These are phyloP conservation scores for Linnemannia exigua DNA, from an alignment of 192 early-diverging fungal species.

Conservation along the genomic window DNA sequence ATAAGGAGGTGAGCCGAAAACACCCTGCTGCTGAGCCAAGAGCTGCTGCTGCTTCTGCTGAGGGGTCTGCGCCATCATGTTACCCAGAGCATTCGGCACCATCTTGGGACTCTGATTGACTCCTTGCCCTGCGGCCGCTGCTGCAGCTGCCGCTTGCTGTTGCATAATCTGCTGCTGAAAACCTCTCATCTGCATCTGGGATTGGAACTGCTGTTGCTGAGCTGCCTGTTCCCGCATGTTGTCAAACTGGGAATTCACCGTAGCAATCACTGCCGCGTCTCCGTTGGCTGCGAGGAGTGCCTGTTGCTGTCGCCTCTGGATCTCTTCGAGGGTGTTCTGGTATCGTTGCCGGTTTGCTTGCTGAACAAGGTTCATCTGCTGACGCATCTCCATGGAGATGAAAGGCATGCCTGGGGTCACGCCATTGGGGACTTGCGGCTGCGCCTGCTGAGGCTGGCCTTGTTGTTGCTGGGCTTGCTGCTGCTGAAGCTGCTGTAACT, in stretches of 20 bases:
- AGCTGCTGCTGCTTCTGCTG: conserved; percentile 52
- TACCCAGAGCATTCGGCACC: conserved; percentile 20
- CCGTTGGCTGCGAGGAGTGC: conserved; percentile 41
- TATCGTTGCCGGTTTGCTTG: conserved; percentile 41
- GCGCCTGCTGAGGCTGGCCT: conserved; percentile 18
- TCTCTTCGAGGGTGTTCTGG: conserved; percentile 40
- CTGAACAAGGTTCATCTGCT: conserved; percentile 47
- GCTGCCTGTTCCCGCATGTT: conserved; percentile 47
- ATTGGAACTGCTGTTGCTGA: conserved; percentile 26
- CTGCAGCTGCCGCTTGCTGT: conserved; percentile 17
- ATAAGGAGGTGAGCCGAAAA: conserved; percentile 32
- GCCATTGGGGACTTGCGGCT: conserved; percentile 7
- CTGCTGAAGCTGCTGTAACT: conserved; percentile 9
- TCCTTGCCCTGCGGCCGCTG: conserved; percentile 22
- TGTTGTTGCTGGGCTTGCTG: conserved; percentile 30
- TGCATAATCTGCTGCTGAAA: conserved; percentile 37
- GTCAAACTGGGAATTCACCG: conserved; percentile 46
- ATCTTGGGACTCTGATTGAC: conserved; percentile 31
- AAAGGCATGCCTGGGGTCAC: conserved; percentile 21
- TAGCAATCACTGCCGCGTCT: conserved; percentile 33
- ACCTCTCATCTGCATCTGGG: conserved; percentile 28
- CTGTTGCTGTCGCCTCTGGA: conserved; percentile 43
- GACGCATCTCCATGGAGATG: conserved; percentile 37
- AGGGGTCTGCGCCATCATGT: conserved; percentile 20
- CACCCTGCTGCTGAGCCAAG: conserved; percentile 36